Percentiles rank a stretch among this genome's conserved stretches.
These are phyloP conservation scores for Xylaria digitata DNA, from an alignment of 2,329 filamentous ascomycete species.

Conservation along the genomic window DNA sequence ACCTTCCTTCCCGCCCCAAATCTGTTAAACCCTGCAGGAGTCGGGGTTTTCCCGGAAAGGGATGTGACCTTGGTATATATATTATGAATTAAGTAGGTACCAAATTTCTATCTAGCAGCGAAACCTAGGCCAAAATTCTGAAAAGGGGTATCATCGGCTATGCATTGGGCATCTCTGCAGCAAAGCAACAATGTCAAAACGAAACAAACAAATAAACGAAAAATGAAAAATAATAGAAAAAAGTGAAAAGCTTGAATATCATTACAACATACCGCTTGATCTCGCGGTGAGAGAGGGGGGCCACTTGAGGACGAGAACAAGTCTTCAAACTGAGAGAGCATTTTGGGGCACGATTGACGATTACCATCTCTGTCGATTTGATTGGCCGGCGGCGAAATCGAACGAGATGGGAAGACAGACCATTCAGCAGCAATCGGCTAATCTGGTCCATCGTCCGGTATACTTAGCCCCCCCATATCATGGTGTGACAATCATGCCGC, in stretches of 20 bases:
- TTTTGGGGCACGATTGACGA: neutral
- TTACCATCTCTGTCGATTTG: constrained; percentile 1
- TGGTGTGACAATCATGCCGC: constrained; percentile 21
- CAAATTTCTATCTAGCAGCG: constrained; percentile 35
- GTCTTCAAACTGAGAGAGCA: constrained; percentile 4
- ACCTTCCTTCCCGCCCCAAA: constrained; percentile 9
- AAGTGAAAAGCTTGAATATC: constrained; percentile 28
- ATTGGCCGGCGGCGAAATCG: constrained; percentile 25
- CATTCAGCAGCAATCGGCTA: constrained; percentile 18
- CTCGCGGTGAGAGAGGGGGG: neutral
- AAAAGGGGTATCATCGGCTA: constrained; percentile 50
- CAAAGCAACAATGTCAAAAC: constrained; percentile 27
- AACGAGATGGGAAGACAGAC: constrained; percentile 30
- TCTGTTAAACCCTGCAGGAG: constrained; percentile 22
- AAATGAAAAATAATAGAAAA: constrained; percentile 27
- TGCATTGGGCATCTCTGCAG: constrained; percentile 48
- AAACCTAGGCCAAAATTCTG: constrained; percentile 39
- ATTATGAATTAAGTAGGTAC: constrained; percentile 35
- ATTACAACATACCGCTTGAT: constrained; percentile 8
- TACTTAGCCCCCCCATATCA: neutral
- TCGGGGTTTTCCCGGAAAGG: constrained; percentile 18
- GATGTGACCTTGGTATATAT: neutral
- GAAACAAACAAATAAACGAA: neutral
- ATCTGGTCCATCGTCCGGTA: constrained; percentile 12
- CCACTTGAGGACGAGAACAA: constrained; percentile 3